A percentile compares a stretch with the other conserved stretches of the same genome.
phyloP scores from a whole-genome alignment of 75 land plant species.

The Azolla pinnata region DNA sequence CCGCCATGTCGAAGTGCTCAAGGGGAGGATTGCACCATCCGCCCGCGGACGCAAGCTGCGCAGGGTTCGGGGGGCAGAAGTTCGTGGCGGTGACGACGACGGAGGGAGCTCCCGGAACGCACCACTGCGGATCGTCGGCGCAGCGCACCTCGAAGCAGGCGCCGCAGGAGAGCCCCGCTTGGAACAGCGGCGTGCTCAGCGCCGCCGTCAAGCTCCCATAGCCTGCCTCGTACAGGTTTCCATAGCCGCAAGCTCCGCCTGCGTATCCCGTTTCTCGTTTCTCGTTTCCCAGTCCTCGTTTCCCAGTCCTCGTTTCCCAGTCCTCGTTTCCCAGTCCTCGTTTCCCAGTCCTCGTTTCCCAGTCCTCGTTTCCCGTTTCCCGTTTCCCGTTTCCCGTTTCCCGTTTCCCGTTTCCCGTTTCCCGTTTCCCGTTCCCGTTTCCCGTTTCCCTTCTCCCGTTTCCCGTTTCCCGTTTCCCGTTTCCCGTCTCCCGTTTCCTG shows the following conservation, averaged over 20 bases:
- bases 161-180: slow-evolving; percentile 8
- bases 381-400: too few species aligned
- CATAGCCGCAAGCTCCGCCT: slow-evolving; percentile 18
- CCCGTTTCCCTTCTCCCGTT: too few species aligned
- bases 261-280: too few species aligned
- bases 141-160: slow-evolving; percentile 15
- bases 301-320: too few species aligned
- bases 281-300: too few species aligned
- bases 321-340: too few species aligned
- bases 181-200: slow-evolving; percentile 14
- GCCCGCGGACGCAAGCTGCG: slow-evolving; percentile 20
- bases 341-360: too few species aligned
- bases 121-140: not conserved
- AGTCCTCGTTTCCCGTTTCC: too few species aligned
- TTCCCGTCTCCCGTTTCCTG: too few species aligned
- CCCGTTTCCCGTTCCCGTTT: too few species aligned
- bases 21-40: slow-evolving; percentile 61
- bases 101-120: slow-evolving; percentile 23
- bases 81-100: slow-evolving; percentile 62
- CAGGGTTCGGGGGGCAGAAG: slow-evolving; percentile 54
- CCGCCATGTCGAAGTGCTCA: slow-evolving; percentile 18
- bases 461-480: too few species aligned
- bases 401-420: too few species aligned
- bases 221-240: slow-evolving; percentile 9
- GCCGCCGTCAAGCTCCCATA: slow-evolving; percentile 11